These are phyloP conservation scores for Biscutella laevigata DNA, from an alignment of 441 rosid genomes.

Conservation along the genomic window DNA sequence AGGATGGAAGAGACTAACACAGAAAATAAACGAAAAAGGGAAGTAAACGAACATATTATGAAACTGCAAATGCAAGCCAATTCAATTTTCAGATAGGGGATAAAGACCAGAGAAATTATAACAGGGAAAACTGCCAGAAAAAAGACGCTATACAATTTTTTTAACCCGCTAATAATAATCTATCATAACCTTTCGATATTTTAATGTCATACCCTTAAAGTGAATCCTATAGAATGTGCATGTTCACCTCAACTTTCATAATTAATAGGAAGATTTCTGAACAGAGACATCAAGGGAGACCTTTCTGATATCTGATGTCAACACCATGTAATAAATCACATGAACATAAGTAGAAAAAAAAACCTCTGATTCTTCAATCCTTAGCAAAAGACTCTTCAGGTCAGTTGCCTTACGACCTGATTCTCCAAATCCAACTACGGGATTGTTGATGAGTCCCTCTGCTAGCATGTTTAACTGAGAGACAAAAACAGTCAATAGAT, in stretches of 20 bases:
- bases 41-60: slow-evolving; percentile 9
- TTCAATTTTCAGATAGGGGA: background rate
- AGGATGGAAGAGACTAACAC: slow-evolving; percentile 67
- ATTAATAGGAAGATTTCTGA: background rate
- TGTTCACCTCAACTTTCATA: slow-evolving; percentile 3
- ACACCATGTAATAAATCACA: slow-evolving; percentile 2
- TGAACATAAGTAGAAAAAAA: slow-evolving; percentile 3
- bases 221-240: background rate
- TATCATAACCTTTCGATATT: background rate
- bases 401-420: slow-evolving; percentile 72
- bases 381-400: slow-evolving; percentile 75
- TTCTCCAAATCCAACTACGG: slow-evolving; percentile 92
- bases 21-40: slow-evolving; percentile 14
- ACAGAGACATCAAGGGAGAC: background rate
- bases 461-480: slow-evolving; percentile 84
- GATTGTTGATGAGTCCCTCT: slow-evolving; percentile 90
- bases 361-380: slow-evolving; percentile 99
- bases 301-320: background rate
- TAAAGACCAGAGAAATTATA: slow-evolving; percentile 8
- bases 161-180: background rate
- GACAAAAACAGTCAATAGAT: slow-evolving; percentile 21
- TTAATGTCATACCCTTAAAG: background rate
- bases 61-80: slow-evolving; percentile 4
- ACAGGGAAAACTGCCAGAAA: background rate
- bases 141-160: background rate